Evolutionary conservation across 768 basidiomycete species (phyloP).

Genomic region (Auricularia sp.): DNA sequence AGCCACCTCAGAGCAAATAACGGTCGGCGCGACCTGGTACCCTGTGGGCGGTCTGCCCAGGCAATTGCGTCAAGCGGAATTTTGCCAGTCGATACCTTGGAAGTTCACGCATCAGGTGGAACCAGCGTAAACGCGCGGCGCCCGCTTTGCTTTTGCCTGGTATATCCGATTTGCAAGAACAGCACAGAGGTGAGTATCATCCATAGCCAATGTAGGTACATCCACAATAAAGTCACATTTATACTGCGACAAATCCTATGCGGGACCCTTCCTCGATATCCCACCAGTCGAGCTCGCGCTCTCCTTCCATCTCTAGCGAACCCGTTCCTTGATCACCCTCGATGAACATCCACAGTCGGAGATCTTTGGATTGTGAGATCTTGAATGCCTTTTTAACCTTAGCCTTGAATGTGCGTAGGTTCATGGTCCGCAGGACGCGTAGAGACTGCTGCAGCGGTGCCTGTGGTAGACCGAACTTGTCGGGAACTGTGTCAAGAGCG

Average conservation of each 20-base stretch:
- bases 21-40: too few species aligned
- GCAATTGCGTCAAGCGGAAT: too few species aligned
- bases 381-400: conserved; percentile 47
- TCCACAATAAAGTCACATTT: not conserved
- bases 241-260: conserved; percentile 16
- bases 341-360: conserved; percentile 50
- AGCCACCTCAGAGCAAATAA: too few species aligned
- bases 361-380: conserved; percentile 20
- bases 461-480: conserved; percentile 13
- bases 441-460: conserved; percentile 18
- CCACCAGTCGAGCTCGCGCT: conserved; percentile 57
- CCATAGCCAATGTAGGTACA: not conserved
- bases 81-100: too few species aligned
- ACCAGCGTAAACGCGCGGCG: too few species aligned
- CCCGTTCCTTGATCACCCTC: conserved; percentile 21
- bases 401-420: conserved; percentile 49
- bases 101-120: too few species aligned
- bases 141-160: too few species aligned
- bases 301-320: conserved; percentile 32
- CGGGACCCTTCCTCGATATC: conserved; percentile 51
- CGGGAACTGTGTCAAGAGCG: conserved; percentile 10
- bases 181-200: not conserved
- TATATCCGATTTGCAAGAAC: too few species aligned
- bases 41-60: too few species aligned
- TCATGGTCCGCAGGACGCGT: conserved; percentile 60